Base-by-base conservation (phyloP, 352 stramenopile genomes). In the Peronospora tabacina region DNA sequence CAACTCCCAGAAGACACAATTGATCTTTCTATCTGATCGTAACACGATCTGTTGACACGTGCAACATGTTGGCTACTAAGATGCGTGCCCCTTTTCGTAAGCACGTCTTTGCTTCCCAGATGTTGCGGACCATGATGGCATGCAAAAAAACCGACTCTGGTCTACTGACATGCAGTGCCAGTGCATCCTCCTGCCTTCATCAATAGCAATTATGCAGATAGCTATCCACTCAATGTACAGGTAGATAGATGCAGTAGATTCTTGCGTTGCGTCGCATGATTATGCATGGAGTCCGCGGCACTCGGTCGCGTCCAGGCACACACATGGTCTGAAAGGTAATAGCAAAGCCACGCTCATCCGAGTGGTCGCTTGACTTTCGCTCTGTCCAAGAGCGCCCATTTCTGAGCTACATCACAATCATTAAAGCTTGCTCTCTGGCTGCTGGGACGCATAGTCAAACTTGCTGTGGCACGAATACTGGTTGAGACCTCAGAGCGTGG, bases 391-490 rank as follows among this genome's bases (percentile, higher is more conserved):
- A n/a, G 33, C 33, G 38, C 19, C 58, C 52, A 48, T 59, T 66
- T 52, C 45, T 62, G 42, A 37, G 53, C 54, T 60, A 58, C 0
- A 56, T 32, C 60, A 57, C 55, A 69, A 65, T 66, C 55, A 44
- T 41, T 22, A 51, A 40, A n/a, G n/a, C n/a, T 16, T 44, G 38
- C 39, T 47, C 44, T 59, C 59, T 44, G 45, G 52, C 41, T 30
- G 46, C 50, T 66, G 62, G 36, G 61, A 64, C 59, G 17, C 50
- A 62, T 51, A 62, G 42, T 30, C 45, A 41, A 58, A 61, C 60
- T 68, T 54, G 55, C 60, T 42, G 32, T 32, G 29, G 52, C 36
- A 45, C 36, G 30, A 40, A 12, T 49, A 61, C 22, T 17, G 38
- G 40, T 26, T 34, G 15, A 46, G 33, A 22, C 30, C 41, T 20